Conservation (phyloP, 257 asterid species). For the Penstemon davidsonii region DNA sequence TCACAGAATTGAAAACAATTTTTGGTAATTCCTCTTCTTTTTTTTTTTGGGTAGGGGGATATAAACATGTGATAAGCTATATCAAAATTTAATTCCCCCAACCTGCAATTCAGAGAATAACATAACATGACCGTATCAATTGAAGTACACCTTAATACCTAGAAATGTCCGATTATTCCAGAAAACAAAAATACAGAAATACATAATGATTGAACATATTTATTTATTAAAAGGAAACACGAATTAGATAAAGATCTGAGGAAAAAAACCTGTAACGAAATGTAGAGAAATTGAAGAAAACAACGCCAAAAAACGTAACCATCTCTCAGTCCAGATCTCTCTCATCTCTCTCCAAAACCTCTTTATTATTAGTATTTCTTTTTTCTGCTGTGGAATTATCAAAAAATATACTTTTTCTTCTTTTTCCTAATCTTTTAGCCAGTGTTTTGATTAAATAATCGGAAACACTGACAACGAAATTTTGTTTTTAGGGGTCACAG, state of each 20-base stretch:
- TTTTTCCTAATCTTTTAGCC: no score
- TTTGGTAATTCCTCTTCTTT: no score
- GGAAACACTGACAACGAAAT: no score
- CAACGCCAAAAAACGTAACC: constrained; percentile 44
- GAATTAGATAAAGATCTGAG: constrained; percentile 11
- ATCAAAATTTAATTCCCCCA: no score
- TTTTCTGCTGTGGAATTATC: no score
- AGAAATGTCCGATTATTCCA: neutral
- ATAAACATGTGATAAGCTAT: neutral
- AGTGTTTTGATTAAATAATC: no score
- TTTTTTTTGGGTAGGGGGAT: neutral
- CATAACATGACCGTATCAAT: neutral
- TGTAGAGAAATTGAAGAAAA: constrained; percentile 44
- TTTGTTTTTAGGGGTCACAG: no score
- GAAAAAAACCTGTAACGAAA: constrained; percentile 47
- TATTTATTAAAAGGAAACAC: neutral
- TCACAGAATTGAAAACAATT: no score
- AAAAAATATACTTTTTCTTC: no score
- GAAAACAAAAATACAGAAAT: neutral
- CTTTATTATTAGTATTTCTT: no score
- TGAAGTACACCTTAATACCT: neutral
- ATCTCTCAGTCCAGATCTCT: constrained; percentile 47
- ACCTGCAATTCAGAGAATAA: neutral
- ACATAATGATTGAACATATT: neutral
- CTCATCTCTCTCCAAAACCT: constrained; percentile 32